Evolutionary conservation across 495 filamentous ascomycete species (phyloP).

Genomic region (Aspergillus bertholletiae): DNA sequence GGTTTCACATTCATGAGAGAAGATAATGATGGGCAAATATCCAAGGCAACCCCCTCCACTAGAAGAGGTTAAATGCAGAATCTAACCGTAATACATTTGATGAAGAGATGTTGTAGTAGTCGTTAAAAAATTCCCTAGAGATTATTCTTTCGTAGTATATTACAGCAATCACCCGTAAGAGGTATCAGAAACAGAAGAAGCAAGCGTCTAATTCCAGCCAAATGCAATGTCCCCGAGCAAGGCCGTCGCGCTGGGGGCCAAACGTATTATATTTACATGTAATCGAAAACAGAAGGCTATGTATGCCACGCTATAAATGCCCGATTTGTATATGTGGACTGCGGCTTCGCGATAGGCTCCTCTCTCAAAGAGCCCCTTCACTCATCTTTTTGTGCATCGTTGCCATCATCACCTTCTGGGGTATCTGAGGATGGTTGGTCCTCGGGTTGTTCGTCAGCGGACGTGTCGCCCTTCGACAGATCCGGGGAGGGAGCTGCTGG

Average conservation of each 20-base stretch:
- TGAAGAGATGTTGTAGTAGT: too few species aligned
- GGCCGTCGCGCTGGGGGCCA: neutral
- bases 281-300: constrained; percentile 2
- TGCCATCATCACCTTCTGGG: neutral
- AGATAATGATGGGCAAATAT: too few species aligned
- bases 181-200: neutral
- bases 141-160: neutral
- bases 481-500: constrained; percentile 21
- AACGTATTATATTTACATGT: constrained; percentile 15
- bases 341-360: neutral
- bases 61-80: too few species aligned
- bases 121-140: neutral
- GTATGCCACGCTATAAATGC: constrained; percentile 24
- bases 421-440: constrained; percentile 1
- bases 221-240: neutral
- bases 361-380: neutral
- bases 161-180: neutral
- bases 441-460: neutral
- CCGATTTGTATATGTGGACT: constrained; percentile 3
- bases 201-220: neutral
- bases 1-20: too few species aligned
- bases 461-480: neutral
- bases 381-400: neutral
- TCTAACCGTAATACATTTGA: too few species aligned
- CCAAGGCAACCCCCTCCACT: too few species aligned